These are phyloP conservation scores for Alternaria dauci DNA, from an alignment of 2,329 filamentous ascomycete species.

Conservation along the genomic window DNA sequence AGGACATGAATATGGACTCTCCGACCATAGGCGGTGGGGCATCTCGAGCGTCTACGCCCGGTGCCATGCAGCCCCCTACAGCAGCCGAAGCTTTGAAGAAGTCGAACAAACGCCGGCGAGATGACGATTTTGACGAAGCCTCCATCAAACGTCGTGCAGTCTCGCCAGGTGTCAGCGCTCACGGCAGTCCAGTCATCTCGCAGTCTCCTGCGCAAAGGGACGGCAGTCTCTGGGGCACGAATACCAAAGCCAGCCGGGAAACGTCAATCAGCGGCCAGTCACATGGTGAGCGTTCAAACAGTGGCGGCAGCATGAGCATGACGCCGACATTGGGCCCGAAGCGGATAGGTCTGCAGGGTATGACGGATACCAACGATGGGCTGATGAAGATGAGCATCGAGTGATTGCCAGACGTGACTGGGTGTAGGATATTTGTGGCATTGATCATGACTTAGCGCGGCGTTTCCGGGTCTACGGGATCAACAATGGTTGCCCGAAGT, in stretches of 20 bases:
- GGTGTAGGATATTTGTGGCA: not conserved
- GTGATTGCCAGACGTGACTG: constrained; percentile 49
- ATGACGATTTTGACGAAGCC: constrained; percentile 88
- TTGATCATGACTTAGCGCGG: constrained; percentile 34
- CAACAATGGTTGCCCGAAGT: constrained; percentile 6
- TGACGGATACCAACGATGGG: constrained; percentile 94
- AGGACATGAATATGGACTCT: constrained; percentile 78
- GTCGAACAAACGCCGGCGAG: constrained; percentile 76
- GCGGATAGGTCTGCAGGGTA: constrained; percentile 74
- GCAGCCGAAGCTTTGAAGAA: constrained; percentile 55
- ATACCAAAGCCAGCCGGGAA: constrained; percentile 68
- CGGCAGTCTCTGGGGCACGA: constrained; percentile 73
- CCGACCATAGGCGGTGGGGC: constrained; percentile 54
- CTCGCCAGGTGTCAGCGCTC: constrained; percentile 87
- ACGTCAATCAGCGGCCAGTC: constrained; percentile 62
- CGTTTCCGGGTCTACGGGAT: constrained; percentile 23
- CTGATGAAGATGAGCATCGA: constrained; percentile 98
- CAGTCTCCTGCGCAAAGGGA: constrained; percentile 84
- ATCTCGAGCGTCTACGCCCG: constrained; percentile 50
- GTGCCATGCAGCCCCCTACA: constrained; percentile 48
- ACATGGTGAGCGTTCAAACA: constrained; percentile 57
- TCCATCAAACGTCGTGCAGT: constrained; percentile 93
- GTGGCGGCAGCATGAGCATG: constrained; percentile 58
- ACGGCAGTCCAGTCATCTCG: constrained; percentile 83
- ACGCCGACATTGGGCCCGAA: constrained; percentile 55